Base-by-base conservation (phyloP, 2,329 filamentous ascomycete genomes). In the Stachybotrys chartarum region DNA sequence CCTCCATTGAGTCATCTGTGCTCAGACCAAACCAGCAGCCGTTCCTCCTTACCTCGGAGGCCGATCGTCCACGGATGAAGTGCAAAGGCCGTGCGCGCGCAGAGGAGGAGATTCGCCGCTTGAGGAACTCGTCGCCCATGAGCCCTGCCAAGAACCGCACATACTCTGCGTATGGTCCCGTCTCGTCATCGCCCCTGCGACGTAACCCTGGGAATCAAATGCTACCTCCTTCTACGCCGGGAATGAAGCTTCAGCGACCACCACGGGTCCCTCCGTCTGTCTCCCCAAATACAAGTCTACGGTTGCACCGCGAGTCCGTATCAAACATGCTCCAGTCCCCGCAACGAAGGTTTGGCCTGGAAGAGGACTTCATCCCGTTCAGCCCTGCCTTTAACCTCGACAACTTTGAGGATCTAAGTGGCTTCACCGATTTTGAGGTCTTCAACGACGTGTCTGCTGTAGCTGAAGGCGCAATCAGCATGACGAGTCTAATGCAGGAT, bases 31-130 rank as follows among this genome's bases (percentile, higher is more conserved):
- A 86, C 59, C 81, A 83, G 60, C 78, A 82, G 57, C 76, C 75
- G 16, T 78, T 83, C 55, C 78, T 90, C 17, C 78, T 91, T 48
- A 90, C 87, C 5, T 93, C 90, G 0, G 91, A 95, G 64, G 82
- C 86, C 53, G 88, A 91, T 62, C 85, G 86, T n/a, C 87, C 87
- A 52, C 83, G 84, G 55, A 86, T 91, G 64, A 95, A 93, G 75
- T 17, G 18, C 16, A n/a, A 24, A n/a, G 16, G 16, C 18, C 87
- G 90, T 57, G 93, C 93, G 32, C 88, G 93, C 58, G 94, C 94
- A 16, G 94, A 97, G 70, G 92, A 95, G 64, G 94, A 97, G 71
- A 97, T 99, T 76, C 90, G 89, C 50, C 90, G 93, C 46, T 87
- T 97, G 54, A 88, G 94, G 61, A 90, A 89, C 59, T 97, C 93